These are phyloP conservation scores for Sclerotinia minor DNA, from an alignment of 2,329 filamentous ascomycete genomes.

Conservation along the genomic window DNA sequence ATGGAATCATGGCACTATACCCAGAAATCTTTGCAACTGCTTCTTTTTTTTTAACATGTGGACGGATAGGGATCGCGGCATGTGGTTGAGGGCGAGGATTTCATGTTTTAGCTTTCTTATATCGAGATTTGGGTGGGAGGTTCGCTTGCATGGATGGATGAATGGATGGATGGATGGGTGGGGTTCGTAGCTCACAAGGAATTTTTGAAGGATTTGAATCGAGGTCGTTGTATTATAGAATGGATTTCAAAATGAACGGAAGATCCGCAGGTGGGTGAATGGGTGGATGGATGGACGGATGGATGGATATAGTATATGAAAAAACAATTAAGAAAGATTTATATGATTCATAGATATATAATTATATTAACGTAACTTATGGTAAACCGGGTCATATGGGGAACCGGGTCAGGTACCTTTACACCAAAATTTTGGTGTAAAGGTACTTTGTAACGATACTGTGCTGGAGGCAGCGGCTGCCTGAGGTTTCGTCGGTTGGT, in stretches of 20 bases:
- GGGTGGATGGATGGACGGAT: too few relatives aligned
- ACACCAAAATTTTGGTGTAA: too few relatives aligned
- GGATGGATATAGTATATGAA: neutral
- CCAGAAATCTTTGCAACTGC: conserved; percentile 15
- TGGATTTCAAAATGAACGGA: too few relatives aligned
- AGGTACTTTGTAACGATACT: too few relatives aligned
- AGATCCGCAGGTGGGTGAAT: too few relatives aligned
- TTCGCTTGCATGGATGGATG: neutral
- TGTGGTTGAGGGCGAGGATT: neutral
- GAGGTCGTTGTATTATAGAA: neutral
- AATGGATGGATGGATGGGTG: neutral
- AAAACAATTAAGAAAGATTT: neutral
- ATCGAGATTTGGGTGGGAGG: neutral
- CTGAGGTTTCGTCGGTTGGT: too few relatives aligned
- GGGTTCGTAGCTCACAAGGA: neutral
- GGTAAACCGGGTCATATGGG: too few relatives aligned
- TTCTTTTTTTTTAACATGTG: neutral
- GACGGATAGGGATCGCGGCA: neutral
- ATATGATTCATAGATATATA: neutral
- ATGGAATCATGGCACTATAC: conserved; percentile 25
- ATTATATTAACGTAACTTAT: too few relatives aligned
- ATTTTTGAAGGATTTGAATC: neutral
- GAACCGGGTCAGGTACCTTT: too few relatives aligned
- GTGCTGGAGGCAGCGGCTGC: too few relatives aligned
- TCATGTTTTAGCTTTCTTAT: neutral